These are phyloP conservation scores for Paecilomyces formosus DNA, from an alignment of 2,329 filamentous ascomycete genomes.

Conservation along the genomic window DNA sequence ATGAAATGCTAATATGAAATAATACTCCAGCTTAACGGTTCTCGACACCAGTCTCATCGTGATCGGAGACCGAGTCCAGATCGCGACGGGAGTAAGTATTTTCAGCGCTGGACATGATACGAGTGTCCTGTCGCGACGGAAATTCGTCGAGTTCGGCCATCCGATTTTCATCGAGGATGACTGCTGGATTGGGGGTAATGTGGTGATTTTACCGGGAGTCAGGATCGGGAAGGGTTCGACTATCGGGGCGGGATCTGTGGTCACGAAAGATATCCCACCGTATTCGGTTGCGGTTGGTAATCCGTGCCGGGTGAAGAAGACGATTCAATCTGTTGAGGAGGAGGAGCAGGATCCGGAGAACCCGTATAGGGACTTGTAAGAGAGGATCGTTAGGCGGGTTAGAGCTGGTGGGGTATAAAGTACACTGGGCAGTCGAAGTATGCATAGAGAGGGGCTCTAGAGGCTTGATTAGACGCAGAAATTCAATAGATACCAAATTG, in stretches of 20 bases:
- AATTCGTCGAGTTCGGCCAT: slow-evolving; percentile 44
- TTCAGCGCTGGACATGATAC: slow-evolving; percentile 48
- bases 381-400: slow-evolving; percentile 3
- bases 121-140: slow-evolving; percentile 40
- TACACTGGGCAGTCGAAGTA: too few species aligned
- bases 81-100: slow-evolving; percentile 48
- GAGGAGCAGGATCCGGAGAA: slow-evolving; percentile 16
- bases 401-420: not conserved
- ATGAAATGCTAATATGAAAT: not conserved
- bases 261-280: slow-evolving; percentile 30
- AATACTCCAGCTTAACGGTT: slow-evolving; percentile 47
- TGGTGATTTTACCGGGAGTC: slow-evolving; percentile 36
- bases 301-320: slow-evolving; percentile 17
- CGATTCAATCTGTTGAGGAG: slow-evolving; percentile 15
- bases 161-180: slow-evolving; percentile 43
- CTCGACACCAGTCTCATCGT: slow-evolving; percentile 47
- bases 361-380: slow-evolving; percentile 14
- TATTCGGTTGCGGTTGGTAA: slow-evolving; percentile 23
- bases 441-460: too few species aligned
- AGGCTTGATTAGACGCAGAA: too few species aligned
- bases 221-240: slow-evolving; percentile 36
- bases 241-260: slow-evolving; percentile 32
- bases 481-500: too few species aligned
- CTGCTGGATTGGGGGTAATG: slow-evolving; percentile 45
- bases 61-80: slow-evolving; percentile 47